Evolutionary conservation across 108 stramenopile species (phyloP).

Genomic region (Bacterosira constricta): DNA sequence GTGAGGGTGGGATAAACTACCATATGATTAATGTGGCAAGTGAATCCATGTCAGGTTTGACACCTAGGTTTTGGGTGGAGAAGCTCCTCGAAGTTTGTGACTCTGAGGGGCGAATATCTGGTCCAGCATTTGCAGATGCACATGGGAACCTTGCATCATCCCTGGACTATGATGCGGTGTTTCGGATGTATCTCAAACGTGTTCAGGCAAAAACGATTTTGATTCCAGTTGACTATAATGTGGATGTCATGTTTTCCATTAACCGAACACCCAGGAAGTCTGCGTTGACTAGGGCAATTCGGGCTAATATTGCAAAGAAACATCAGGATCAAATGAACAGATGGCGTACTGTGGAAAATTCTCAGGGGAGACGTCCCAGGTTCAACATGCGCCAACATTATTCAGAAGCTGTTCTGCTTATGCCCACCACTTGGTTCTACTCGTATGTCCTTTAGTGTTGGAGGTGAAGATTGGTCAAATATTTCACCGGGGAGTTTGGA

Average conservation of each 20-base stretch:
- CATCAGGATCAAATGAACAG: conserved; percentile 18
- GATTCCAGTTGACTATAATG: not conserved
- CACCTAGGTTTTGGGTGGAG: conserved; percentile 22
- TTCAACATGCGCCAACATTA: conserved; percentile 12
- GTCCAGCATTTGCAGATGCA: conserved; percentile 13
- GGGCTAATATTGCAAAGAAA: not conserved
- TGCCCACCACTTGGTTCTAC: conserved; percentile 17
- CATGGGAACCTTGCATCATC: not conserved
- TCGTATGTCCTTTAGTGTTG: conserved; percentile 28
- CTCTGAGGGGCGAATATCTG: not conserved
- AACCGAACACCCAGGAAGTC: conserved; percentile 6
- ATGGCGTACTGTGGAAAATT: conserved; percentile 1
- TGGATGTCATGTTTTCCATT: not conserved
- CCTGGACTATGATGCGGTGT: conserved; percentile 6
- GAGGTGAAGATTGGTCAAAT: no score
- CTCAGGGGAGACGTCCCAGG: not conserved
- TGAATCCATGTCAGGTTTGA: not conserved
- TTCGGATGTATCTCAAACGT: not conserved
- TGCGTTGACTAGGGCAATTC: not conserved
- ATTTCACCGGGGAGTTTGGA: no score
- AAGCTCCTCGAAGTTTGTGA: conserved; percentile 19
- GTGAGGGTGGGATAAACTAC: not conserved
- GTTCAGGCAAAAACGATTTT: not conserved
- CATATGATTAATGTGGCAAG: conserved; percentile 12
- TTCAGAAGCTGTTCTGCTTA: not conserved